phyloP scores from a whole-genome alignment of 441 rosid genomes.

The Populus hybrid region DNA sequence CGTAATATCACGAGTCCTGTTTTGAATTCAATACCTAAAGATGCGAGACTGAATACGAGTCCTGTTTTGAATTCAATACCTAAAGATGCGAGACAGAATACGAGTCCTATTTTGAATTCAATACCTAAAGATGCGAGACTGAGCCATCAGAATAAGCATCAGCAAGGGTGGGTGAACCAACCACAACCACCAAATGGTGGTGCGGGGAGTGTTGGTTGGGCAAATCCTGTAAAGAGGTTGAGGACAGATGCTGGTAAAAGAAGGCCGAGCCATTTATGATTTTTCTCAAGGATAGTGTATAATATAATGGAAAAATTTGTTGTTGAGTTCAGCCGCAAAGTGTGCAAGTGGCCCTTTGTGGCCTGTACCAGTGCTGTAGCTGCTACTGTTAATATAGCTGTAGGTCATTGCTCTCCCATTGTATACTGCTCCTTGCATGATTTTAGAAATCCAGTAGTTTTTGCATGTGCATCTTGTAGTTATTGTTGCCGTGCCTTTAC shows the following conservation, averaged over 20 bases:
- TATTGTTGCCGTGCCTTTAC: neutral
- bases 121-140: slow-evolving; percentile 52
- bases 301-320: slow-evolving; percentile 20
- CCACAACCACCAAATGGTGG: slow-evolving; percentile 56
- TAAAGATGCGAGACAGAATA: slow-evolving; percentile 47
- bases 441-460: slow-evolving; percentile 29
- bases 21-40: slow-evolving; percentile 50
- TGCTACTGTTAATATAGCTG: slow-evolving; percentile 32
- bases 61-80: slow-evolving; percentile 46
- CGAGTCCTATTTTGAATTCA: slow-evolving; percentile 52
- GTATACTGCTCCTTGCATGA: slow-evolving; percentile 22
- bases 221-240: slow-evolving; percentile 96
- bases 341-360: slow-evolving; percentile 20
- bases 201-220: slow-evolving; percentile 86
- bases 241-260: slow-evolving; percentile 96
- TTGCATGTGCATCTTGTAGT: slow-evolving; percentile 24
- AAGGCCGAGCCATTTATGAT: slow-evolving; percentile 84
- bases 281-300: slow-evolving; percentile 23
- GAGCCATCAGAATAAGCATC: slow-evolving; percentile 42
- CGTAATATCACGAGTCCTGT: slow-evolving; percentile 62
- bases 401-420: slow-evolving; percentile 31
- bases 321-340: slow-evolving; percentile 19
- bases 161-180: slow-evolving; percentile 75
- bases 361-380: slow-evolving; percentile 31
- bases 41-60: slow-evolving; percentile 44